Percentiles rank a stretch among this genome's conserved stretches.
These are phyloP conservation scores for Trichoderma aggressivum DNA, from an alignment of 2,329 filamentous ascomycete species.

Conservation along the genomic window DNA sequence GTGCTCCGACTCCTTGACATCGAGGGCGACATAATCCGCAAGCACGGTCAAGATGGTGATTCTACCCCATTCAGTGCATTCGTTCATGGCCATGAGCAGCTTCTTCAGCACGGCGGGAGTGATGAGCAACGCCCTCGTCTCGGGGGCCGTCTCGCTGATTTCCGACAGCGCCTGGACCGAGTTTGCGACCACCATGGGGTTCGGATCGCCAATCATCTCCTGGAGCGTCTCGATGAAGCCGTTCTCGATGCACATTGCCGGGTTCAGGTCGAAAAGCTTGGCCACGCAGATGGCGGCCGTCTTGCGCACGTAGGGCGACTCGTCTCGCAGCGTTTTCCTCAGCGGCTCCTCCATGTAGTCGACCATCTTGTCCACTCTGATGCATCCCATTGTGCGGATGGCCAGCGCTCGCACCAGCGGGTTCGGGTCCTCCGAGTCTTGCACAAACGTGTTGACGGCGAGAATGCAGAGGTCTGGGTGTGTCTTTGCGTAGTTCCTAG, in stretches of 20 bases:
- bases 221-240: conserved; percentile 92
- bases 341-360: conserved; percentile 99
- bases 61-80: conserved; percentile 97
- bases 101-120: conserved; percentile 86
- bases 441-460: conserved; percentile 97
- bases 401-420: conserved; percentile 91
- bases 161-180: conserved; percentile 91
- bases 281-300: conserved; percentile 97
- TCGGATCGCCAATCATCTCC: conserved; percentile 94
- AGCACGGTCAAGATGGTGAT: conserved; percentile 90
- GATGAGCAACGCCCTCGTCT: conserved; percentile 82
- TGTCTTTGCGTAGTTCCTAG: conserved; percentile 97
- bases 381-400: conserved; percentile 97
- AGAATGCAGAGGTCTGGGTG: conserved; percentile 98
- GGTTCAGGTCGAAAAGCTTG: conserved; percentile 95
- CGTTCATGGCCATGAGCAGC: conserved; percentile 91
- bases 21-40: conserved; percentile 80
- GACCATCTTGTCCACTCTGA: conserved; percentile 98
- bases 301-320: conserved; percentile 97
- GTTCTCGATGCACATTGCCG: conserved; percentile 89
- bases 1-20: conserved; percentile 94
- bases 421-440: conserved; percentile 98
- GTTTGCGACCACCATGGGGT: conserved; percentile 99
- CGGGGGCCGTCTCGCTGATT: conserved; percentile 84
- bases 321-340: conserved; percentile 91